Evolutionary conservation across 192 early-diverging fungal genomes (phyloP).

Genomic region (Backusella sp.): DNA sequence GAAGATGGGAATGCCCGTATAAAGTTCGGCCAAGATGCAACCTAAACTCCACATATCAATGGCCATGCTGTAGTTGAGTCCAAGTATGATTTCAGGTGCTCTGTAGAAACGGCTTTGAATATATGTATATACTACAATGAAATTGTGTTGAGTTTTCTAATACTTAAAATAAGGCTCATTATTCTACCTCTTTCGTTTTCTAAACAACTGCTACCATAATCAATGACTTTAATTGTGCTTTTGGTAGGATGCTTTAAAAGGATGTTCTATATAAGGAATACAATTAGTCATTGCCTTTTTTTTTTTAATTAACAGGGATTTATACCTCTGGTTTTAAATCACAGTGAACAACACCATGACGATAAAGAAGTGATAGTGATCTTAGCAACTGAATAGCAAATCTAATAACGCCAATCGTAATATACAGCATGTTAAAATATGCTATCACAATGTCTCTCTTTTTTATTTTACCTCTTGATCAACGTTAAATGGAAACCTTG

Average conservation of each 20-base stretch:
- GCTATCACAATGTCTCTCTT: background rate
- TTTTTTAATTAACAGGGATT: background rate
- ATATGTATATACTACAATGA: conserved; percentile 83
- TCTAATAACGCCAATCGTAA: conserved; percentile 33
- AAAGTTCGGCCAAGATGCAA: conserved; percentile 91
- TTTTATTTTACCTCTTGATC: conserved; percentile 51
- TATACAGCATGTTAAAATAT: background rate
- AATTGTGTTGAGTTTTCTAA: background rate
- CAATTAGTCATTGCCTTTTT: background rate
- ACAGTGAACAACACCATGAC: conserved; percentile 87
- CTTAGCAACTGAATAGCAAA: conserved; percentile 87
- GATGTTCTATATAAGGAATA: conserved; percentile 60
- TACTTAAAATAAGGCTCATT: background rate
- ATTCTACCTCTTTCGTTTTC: conserved; percentile 70
- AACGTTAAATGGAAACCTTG: conserved; percentile 80
- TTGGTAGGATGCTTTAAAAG: conserved; percentile 69
- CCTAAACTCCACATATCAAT: conserved; percentile 99
- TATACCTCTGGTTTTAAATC: conserved; percentile 94
- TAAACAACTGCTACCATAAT: conserved; percentile 92
- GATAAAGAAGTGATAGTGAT: conserved; percentile 70
- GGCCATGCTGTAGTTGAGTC: conserved; percentile 81
- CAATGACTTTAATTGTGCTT: conserved; percentile 92
- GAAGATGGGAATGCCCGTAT: conserved; percentile 86
- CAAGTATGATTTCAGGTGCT: conserved; percentile 93
- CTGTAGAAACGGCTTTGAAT: conserved; percentile 98